phyloP scores from a whole-genome alignment of 495 filamentous ascomycete species.

The Trichoderma virens region DNA sequence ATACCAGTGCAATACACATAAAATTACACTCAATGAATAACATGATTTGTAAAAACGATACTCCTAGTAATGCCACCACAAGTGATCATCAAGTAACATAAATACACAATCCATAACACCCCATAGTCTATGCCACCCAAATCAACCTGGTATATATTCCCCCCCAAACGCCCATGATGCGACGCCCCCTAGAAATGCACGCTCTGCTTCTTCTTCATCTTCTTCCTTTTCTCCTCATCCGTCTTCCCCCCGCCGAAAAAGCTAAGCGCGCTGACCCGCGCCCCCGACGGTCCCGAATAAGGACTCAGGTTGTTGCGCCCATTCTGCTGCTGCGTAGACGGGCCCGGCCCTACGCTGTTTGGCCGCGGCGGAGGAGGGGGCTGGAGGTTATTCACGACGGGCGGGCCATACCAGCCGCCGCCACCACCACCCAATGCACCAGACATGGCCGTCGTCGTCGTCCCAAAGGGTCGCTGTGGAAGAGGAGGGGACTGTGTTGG shows the following conservation, averaged over 20 bases:
- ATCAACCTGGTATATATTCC: background rate
- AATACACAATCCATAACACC: too few species aligned
- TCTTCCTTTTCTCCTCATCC: conserved; percentile 27
- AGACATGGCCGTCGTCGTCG: background rate
- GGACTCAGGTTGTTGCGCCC: conserved; percentile 3
- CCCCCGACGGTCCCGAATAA: conserved; percentile 10
- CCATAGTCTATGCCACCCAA: background rate
- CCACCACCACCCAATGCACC: background rate
- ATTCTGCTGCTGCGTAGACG: conserved; percentile 15
- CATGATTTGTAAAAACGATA: too few species aligned
- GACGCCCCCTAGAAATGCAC: conserved; percentile 31
- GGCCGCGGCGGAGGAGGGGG: conserved; percentile 33
- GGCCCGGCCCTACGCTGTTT: conserved; percentile 32
- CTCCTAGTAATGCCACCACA: too few species aligned
- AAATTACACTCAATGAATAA: too few species aligned
- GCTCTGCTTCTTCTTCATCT: conserved; percentile 39
- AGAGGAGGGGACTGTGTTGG: conserved; percentile 20
- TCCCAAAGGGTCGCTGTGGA: background rate
- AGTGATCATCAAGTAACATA: too few species aligned
- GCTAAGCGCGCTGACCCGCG: conserved; percentile 15
- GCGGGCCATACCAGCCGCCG: conserved; percentile 2
- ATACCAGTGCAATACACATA: too few species aligned
- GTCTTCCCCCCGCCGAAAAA: conserved; percentile 21
- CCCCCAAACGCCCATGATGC: background rate
- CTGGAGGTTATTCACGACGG: conserved; percentile 5